phyloP scores from a whole-genome alignment of 768 basidiomycete species.

The Hypholoma fasciculare region DNA sequence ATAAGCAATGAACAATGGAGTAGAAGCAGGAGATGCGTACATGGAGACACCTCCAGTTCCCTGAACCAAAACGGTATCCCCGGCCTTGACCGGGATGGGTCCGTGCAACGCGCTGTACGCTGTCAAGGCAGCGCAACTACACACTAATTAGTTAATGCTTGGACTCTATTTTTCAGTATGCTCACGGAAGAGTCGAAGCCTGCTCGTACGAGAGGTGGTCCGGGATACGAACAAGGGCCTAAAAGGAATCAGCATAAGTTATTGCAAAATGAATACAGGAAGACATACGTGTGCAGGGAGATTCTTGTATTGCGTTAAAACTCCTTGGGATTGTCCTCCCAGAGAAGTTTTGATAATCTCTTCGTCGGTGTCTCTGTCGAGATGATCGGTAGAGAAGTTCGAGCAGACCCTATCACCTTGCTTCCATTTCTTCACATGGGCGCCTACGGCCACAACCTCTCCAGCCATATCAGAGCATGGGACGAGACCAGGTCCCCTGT shows the following conservation, averaged over 20 bases:
- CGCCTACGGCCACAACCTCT: slow-evolving; percentile 49
- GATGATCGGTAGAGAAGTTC: slow-evolving; percentile 49
- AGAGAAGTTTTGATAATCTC: slow-evolving; percentile 36
- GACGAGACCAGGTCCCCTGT: slow-evolving; percentile 22
- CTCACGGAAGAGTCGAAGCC: slow-evolving; percentile 62
- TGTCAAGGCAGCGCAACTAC: slow-evolving; percentile 57
- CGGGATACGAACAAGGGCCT: slow-evolving; percentile 55
- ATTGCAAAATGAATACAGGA: slow-evolving; percentile 17
- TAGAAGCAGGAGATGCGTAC: slow-evolving; percentile 18
- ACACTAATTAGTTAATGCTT: neutral
- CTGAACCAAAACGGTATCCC: slow-evolving; percentile 57
- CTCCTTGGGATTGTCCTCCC: slow-evolving; percentile 51
- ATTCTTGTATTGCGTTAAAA: slow-evolving; percentile 53
- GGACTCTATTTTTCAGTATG: neutral
- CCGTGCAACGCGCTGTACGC: slow-evolving; percentile 63
- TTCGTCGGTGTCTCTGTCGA: slow-evolving; percentile 41
- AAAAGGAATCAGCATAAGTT: neutral
- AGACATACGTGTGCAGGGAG: slow-evolving; percentile 35
- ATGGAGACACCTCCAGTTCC: slow-evolving; percentile 62
- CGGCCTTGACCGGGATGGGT: slow-evolving; percentile 49
- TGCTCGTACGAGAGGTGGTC: slow-evolving; percentile 61
- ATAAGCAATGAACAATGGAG: no score
- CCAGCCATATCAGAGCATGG: slow-evolving; percentile 57
- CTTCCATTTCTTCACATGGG: slow-evolving; percentile 47
- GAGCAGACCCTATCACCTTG: slow-evolving; percentile 57